Conservation (phyloP, 176 grass and related monocot genomes). For the Ampelocalamus luodianensis region DNA sequence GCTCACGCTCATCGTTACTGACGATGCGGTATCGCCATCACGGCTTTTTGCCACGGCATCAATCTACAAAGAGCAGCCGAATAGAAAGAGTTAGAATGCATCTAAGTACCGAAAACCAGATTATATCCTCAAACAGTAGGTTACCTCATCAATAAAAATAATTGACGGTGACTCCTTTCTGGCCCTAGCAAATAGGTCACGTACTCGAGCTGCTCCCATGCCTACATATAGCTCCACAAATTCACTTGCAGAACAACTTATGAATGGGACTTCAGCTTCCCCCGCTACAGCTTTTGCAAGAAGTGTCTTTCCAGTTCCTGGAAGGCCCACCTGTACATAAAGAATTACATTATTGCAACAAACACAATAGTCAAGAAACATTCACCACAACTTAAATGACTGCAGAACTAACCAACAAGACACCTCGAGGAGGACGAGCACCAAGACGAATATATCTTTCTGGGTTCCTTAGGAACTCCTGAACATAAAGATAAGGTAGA, state of each 20-base stretch:
- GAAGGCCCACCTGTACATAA: conserved; percentile 84
- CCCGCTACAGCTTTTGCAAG: conserved; percentile 98
- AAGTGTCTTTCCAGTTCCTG: conserved; percentile 98
- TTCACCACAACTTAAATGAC: not conserved
- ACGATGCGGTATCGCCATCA: conserved; percentile 88
- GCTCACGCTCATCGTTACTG: conserved; percentile 98
- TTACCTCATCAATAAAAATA: conserved; percentile 99
- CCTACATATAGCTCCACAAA: conserved; percentile 99
- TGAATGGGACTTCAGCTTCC: conserved; percentile 99
- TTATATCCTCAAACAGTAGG: not conserved
- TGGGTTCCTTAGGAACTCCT: conserved; percentile 98
- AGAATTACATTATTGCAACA: conserved; percentile 38
- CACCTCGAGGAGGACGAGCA: conserved; percentile 97
- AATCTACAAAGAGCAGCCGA: conserved; percentile 59
- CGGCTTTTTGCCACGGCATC: conserved; percentile 99
- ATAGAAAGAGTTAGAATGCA: conserved; percentile 27
- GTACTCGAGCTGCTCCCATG: conserved; percentile 95
- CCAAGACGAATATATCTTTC: conserved; percentile 93
- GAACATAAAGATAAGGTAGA: conserved; percentile 37
- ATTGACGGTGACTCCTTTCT: conserved; percentile 95
- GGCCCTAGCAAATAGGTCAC: conserved; percentile 97
- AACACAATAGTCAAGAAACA: conserved; percentile 25
- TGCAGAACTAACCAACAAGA: conserved; percentile 85
- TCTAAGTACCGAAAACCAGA: conserved; percentile 36
- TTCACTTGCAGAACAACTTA: conserved; percentile 99